Base-by-base conservation (phyloP, 352 stramenopile species). In the Phytopythium boreale region DNA sequence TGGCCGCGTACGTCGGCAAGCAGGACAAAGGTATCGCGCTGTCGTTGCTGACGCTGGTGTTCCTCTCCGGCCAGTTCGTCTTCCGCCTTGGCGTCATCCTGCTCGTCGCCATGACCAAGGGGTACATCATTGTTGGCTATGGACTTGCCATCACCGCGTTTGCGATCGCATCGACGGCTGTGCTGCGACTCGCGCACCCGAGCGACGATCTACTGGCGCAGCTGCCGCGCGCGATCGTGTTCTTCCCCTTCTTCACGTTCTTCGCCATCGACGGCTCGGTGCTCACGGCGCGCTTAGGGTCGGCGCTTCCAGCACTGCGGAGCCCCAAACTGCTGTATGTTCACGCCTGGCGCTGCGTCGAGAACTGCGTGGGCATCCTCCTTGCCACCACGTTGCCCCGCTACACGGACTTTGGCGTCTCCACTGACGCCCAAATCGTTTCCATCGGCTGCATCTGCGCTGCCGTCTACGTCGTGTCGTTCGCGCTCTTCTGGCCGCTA, bases 231-330 rank as follows among this genome's bases (percentile, higher is more conserved):
- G 77, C 80, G 9, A 20, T 89, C 22, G 49, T 89, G 12, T 85
- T 87, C 64, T 89, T 91, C 61, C 79, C 82, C 20, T 79, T 91
- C 51, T 91, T 82, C 65, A 82, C 76, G 37, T 59, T 91, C 49
- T 91, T 91, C 34, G 61, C 79, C 22, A 49, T 91, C 43, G 74
- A 91, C 53, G 79, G 69, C 8, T 82, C 82, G 34, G 64, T 77
- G 43, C 22, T 91, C 15, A 76, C 67, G 44, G 68, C 69, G 1
- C 66, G 52, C 5, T 72, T 63, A 5, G 74, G 79, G 34, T 74
- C 72, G 11, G 62, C 75, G 15, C 31, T 76, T 36, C 50, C 66
- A 41, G 77, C 66, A n/a, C 64, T 91, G 19, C 62, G 64, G 26
- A 75, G 66, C 37, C 52, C 44, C 29, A 79, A 79, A 29, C 62